A percentile compares a stretch with the other conserved stretches of the same genome.
phyloP scores from a whole-genome alignment of 495 filamentous ascomycete species.

The Geoglossum glabrum region DNA sequence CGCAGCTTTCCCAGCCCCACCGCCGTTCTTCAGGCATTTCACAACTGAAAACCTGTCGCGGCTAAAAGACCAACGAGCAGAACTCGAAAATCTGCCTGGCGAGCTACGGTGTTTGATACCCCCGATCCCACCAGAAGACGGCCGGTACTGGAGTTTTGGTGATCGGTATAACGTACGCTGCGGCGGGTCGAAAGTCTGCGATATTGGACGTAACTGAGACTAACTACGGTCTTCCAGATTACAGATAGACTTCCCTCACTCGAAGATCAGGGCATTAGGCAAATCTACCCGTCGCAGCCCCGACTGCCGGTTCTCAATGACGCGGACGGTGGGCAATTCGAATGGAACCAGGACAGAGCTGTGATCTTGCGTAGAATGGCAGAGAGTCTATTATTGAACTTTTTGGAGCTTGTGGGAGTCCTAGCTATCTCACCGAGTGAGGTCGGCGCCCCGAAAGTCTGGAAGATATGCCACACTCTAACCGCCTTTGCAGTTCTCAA shows the following conservation, averaged over 20 bases:
- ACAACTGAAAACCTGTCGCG: conserved; percentile 54
- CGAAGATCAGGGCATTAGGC: conserved; percentile 44
- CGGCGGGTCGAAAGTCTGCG: neutral
- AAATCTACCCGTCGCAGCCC: conserved; percentile 38
- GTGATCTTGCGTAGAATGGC: conserved; percentile 59
- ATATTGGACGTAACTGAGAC: conserved; percentile 4
- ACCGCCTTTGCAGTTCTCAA: neutral
- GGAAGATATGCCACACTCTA: neutral
- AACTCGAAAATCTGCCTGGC: conserved; percentile 39
- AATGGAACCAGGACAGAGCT: conserved; percentile 39
- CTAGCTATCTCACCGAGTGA: conserved; percentile 41
- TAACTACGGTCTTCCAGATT: conserved; percentile 21
- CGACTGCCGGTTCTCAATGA: conserved; percentile 19
- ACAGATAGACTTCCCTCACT: conserved; percentile 45
- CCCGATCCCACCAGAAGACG: conserved; percentile 50
- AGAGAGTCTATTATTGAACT: conserved; percentile 68
- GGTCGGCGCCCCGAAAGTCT: conserved; percentile 13
- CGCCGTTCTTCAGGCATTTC: conserved; percentile 79
- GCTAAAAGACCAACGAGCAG: conserved; percentile 29
- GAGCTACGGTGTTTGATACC: conserved; percentile 68
- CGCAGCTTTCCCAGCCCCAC: conserved; percentile 62
- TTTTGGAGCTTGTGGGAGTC: conserved; percentile 56
- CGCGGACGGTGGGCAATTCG: conserved; percentile 18
- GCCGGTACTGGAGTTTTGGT: conserved; percentile 55
- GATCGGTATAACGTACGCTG: conserved; percentile 36